These are phyloP conservation scores for Lentithecium fluviatile DNA, from an alignment of 495 filamentous ascomycete genomes.

Conservation along the genomic window DNA sequence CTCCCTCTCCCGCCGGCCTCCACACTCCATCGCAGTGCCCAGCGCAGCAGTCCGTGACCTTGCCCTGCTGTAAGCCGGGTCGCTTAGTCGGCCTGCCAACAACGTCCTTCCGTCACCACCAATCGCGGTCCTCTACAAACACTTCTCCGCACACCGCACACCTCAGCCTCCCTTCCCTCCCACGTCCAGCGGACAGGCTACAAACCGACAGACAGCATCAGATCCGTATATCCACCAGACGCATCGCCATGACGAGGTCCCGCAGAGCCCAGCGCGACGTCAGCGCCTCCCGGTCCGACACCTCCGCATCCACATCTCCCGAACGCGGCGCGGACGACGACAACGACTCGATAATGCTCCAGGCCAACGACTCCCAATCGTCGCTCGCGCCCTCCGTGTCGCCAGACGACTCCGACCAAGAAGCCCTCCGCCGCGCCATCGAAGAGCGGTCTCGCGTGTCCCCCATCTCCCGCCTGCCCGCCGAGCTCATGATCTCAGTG, in stretches of 20 bases:
- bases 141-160: conserved; percentile 1
- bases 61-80: neutral
- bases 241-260: conserved; percentile 32
- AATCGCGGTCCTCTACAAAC: neutral
- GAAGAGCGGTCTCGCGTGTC: conserved; percentile 59
- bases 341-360: conserved; percentile 84
- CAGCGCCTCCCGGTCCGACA: conserved; percentile 46
- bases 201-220: conserved; percentile 2
- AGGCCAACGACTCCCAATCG: conserved; percentile 84
- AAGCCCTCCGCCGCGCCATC: conserved; percentile 72
- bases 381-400: conserved; percentile 62
- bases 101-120: neutral
- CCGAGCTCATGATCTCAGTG: conserved; percentile 89
- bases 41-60: neutral
- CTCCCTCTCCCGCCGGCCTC: too few species aligned
- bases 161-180: conserved; percentile 1
- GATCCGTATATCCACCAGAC: neutral
- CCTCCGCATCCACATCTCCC: conserved; percentile 81
- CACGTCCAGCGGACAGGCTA: neutral
- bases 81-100: conserved; percentile 3
- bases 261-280: conserved; percentile 34
- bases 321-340: conserved; percentile 67
- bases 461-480: conserved; percentile 80
- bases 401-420: conserved; percentile 36
- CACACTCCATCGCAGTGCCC: neutral